Base-by-base conservation (phyloP, 2,329 filamentous ascomycete species). In the Sclerotinia nivalis region DNA sequence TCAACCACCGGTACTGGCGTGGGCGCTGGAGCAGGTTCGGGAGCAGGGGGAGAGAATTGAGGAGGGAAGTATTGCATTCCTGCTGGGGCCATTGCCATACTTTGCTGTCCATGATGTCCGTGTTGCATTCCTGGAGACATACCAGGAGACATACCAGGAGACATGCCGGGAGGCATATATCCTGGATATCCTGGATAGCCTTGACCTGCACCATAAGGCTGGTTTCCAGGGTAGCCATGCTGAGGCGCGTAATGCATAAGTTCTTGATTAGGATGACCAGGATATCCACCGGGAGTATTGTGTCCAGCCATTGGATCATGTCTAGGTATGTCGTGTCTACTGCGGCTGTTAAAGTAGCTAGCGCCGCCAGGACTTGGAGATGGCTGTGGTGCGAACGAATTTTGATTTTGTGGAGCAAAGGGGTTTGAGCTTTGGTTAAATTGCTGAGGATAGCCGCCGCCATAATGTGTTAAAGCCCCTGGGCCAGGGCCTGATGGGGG, bases 261-360 rank as follows among this genome's bases (percentile, higher is more conserved):
- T 49, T 78, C 76, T 70, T 78, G 76, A 31, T 72, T 72, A n/a
- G 56, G 64, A 69, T 75, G 76, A 7, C 69, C 69, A 50, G 55
- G 56, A 52, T 68, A 68, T 25, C 66, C 66, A 55, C 71, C 73
- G 49, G 76, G 72, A 15, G 73, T 69, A 60, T 71, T 76, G 49
- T 77, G 74, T 13, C 71, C 72, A 70, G 71, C 81, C 82, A 76
- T 85, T 82, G 74, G 82, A 71, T 62, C 59, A 56, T 76, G 74
- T 20, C 71, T 70, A 69, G 71, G 76, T 85, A 82, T 82, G 70
- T 84, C 87, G n/a, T 77, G 75, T 37, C 40, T 59, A 43, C 25
- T 43, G 15, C 67, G 73, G 58, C 71, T 72, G 62, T 73, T 75
- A 55, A 78, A 79, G 62, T 77, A 78, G 25, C 75, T 75, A 49